Evolutionary conservation across 306 rosid species (phyloP).

Genomic region (Arachis hypogaea): DNA sequence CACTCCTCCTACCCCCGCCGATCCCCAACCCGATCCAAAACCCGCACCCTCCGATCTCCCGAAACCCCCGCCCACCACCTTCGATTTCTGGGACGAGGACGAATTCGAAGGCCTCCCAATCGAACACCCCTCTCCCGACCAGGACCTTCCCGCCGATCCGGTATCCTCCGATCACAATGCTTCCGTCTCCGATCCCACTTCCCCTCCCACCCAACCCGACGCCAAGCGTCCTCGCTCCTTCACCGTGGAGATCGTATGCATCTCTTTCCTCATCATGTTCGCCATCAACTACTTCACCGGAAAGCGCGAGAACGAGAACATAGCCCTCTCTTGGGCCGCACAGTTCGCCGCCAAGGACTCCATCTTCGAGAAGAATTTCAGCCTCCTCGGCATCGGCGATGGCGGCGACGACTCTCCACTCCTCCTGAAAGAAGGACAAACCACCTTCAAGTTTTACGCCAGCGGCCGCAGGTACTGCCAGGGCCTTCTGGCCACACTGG

Average conservation of each 20-base stretch:
- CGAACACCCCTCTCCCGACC: conserved; percentile 34
- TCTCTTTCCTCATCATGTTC: conserved; percentile 64
- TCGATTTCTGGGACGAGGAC: conserved; percentile 92
- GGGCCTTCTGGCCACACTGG: conserved; percentile 86
- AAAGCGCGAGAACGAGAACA: conserved; percentile 81
- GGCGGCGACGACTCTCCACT: conserved; percentile 86
- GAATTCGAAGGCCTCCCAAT: conserved; percentile 90
- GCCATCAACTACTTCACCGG: conserved; percentile 81
- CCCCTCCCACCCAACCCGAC: conserved; percentile 4
- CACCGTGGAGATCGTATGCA: conserved; percentile 71
- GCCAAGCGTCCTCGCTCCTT: conserved; percentile 43
- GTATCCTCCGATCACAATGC: conserved; percentile 24
- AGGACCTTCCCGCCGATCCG: conserved; percentile 40
- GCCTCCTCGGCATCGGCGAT: conserved; percentile 80
- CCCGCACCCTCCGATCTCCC: conserved; percentile 52
- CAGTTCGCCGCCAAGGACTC: conserved; percentile 73
- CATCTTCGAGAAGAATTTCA: conserved; percentile 81
- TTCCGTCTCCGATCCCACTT: neutral
- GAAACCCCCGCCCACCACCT: conserved; percentile 57
- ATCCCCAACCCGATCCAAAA: conserved; percentile 13
- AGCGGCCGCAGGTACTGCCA: conserved; percentile 94
- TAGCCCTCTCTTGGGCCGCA: conserved; percentile 88
- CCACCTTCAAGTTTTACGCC: conserved; percentile 86
- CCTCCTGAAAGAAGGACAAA: conserved; percentile 86
- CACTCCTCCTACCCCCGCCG: conserved; percentile 1